Percentiles rank a stretch among this genome's conserved stretches.
Evolutionary conservation across 2,329 filamentous ascomycete genomes (phyloP).

Genomic region (Ceratocystis harringtonii): DNA sequence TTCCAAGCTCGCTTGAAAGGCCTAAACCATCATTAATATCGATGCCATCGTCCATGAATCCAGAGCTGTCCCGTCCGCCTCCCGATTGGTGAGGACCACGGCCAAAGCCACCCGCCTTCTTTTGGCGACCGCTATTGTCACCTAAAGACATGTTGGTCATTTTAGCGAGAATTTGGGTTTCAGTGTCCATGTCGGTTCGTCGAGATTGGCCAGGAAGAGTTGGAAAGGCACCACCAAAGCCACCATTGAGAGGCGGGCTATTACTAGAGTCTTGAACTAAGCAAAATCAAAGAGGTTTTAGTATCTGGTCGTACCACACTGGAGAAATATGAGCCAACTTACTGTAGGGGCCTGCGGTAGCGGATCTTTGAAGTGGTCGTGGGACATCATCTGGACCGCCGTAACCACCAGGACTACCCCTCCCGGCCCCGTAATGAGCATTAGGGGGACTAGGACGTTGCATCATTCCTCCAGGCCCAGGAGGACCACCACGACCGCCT

Average conservation of each 20-base stretch:
- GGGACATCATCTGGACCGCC: conserved; percentile 8
- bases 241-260: conserved; percentile 11
- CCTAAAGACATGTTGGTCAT: conserved; percentile 13
- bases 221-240: conserved; percentile 13
- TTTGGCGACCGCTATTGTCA: conserved; percentile 2
- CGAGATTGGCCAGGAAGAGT: conserved; percentile 10
- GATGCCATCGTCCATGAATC: conserved; percentile 25
- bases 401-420: conserved; percentile 7
- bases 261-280: background rate
- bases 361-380: conserved; percentile 15
- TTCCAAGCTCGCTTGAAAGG: conserved; percentile 22
- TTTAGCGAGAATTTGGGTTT: conserved; percentile 14
- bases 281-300: background rate
- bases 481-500: conserved; percentile 31
- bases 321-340: background rate
- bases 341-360: conserved; percentile 14
- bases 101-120: conserved; percentile 13
- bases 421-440: conserved; percentile 22
- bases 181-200: conserved; percentile 15
- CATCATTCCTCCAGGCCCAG: conserved; percentile 24
- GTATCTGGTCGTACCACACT: background rate
- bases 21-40: conserved; percentile 23
- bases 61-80: conserved; percentile 10
- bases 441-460: conserved; percentile 29
- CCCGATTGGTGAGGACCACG: background rate